phyloP scores from a whole-genome alignment of 306 rosid genomes.

The Sindora glabra region DNA sequence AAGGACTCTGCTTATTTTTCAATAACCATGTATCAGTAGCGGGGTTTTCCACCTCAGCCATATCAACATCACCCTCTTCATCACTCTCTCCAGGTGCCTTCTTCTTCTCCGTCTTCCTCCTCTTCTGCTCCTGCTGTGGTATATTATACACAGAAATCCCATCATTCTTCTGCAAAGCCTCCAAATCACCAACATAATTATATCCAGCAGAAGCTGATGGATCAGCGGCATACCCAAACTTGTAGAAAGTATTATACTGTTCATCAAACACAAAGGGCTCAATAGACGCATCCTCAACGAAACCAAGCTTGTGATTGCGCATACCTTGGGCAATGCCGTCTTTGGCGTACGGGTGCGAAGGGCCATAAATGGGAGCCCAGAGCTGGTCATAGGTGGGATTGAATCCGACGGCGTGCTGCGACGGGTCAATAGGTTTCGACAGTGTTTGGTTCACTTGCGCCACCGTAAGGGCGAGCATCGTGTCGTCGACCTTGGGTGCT shows the following conservation, averaged over 20 bases:
- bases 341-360: slow-evolving; percentile 87
- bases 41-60: slow-evolving; percentile 55
- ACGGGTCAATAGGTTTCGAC: slow-evolving; percentile 68
- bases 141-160: slow-evolving; percentile 72
- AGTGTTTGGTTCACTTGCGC: slow-evolving; percentile 25
- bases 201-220: slow-evolving; percentile 72
- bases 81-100: slow-evolving; percentile 10
- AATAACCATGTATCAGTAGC: slow-evolving; percentile 66
- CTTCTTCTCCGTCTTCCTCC: slow-evolving; percentile 44
- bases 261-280: slow-evolving; percentile 88
- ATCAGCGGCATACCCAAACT: slow-evolving; percentile 87
- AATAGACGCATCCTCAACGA: slow-evolving; percentile 78
- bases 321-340: slow-evolving; percentile 90
- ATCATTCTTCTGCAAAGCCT: slow-evolving; percentile 51
- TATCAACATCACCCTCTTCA: background rate
- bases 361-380: slow-evolving; percentile 88
- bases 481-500: slow-evolving; percentile 84
- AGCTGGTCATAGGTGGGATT: slow-evolving; percentile 93
- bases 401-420: slow-evolving; percentile 58
- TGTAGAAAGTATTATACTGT: slow-evolving; percentile 87
- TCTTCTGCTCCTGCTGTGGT: slow-evolving; percentile 76
- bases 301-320: slow-evolving; percentile 96
- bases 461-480: slow-evolving; percentile 74
- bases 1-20: slow-evolving; percentile 89
- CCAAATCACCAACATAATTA: slow-evolving; percentile 69